A percentile compares a stretch with the other conserved stretches of the same genome.
Conservation (phyloP, 805 yeast genomes). For the Metschnikowia cubensis region DNA sequence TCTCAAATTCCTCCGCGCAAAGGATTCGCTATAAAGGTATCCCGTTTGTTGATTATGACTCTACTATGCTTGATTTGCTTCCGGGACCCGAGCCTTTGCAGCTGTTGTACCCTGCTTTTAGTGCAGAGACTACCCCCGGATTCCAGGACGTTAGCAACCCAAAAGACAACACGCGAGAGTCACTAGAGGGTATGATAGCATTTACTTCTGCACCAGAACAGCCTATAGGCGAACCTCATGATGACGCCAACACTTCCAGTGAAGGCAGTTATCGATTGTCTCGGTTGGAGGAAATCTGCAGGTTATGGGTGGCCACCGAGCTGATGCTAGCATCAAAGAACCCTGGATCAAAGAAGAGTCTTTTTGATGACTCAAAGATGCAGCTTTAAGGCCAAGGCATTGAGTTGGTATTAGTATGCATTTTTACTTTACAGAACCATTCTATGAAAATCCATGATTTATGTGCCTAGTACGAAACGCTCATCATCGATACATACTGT, state of each 20-base stretch:
- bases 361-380: not conserved
- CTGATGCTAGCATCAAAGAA: conserved; percentile 33
- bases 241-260: not conserved
- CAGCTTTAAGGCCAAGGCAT: not conserved
- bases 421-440: not conserved
- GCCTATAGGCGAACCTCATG: not conserved
- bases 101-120: not conserved
- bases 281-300: conserved; percentile 49
- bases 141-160: not conserved
- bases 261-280: conserved; percentile 29
- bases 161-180: not conserved
- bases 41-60: conserved; percentile 5
- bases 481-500: not conserved
- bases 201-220: conserved; percentile 2
- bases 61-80: conserved; percentile 3
- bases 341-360: not conserved
- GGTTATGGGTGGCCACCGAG: conserved; percentile 64
- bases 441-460: not conserved
- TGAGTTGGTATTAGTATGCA: too few species aligned
- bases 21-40: conserved; percentile 9
- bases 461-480: not conserved
- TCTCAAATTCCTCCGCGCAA: conserved; percentile 1
- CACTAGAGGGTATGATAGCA: conserved; percentile 9
- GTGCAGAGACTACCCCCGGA: not conserved
- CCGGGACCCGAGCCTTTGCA: not conserved